Evolutionary conservation across 805 yeast genomes (phyloP).

Genomic region (Sporopachydermia lactativora): DNA sequence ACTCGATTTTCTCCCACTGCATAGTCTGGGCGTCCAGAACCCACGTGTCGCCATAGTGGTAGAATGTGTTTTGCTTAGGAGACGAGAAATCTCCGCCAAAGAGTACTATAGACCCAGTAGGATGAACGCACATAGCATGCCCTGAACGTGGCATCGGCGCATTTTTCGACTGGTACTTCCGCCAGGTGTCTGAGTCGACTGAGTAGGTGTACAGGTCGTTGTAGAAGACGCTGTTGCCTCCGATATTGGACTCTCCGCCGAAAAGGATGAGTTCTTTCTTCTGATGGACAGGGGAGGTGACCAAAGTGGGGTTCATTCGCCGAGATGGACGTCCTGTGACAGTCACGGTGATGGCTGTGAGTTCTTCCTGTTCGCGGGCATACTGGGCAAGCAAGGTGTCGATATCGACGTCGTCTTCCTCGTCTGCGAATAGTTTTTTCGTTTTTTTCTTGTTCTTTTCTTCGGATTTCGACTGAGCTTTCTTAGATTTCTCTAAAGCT

Average conservation of each 20-base stretch:
- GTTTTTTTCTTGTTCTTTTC: slow-evolving; percentile 59
- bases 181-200: slow-evolving; percentile 72
- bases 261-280: slow-evolving; percentile 68
- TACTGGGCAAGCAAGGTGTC: slow-evolving; percentile 70
- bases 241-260: slow-evolving; percentile 70
- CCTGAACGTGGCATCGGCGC: slow-evolving; percentile 89
- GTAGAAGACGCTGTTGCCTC: slow-evolving; percentile 48
- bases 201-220: slow-evolving; percentile 69
- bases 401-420: slow-evolving; percentile 72
- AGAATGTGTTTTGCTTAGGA: slow-evolving; percentile 89
- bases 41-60: slow-evolving; percentile 97
- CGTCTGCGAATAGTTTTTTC: slow-evolving; percentile 64
- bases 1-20: slow-evolving; percentile 84
- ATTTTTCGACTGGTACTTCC: slow-evolving; percentile 63
- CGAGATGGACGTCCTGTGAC: slow-evolving; percentile 45
- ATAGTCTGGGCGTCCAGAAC: slow-evolving; percentile 67
- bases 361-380: slow-evolving; percentile 67
- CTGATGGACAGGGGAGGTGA: slow-evolving; percentile 61
- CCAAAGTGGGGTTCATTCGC: slow-evolving; percentile 62
- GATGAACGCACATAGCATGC: slow-evolving; percentile 88
- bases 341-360: slow-evolving; percentile 55
- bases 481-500: slow-evolving; percentile 67
- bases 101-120: slow-evolving; percentile 70
- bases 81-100: slow-evolving; percentile 97
- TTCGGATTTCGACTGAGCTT: slow-evolving; percentile 62